Evolutionary conservation across 1,284 basidiomycete genomes (phyloP), one percentile per base, ranked within the genome.

Genomic region (Phellopilus nigrolimitatus): DNA sequence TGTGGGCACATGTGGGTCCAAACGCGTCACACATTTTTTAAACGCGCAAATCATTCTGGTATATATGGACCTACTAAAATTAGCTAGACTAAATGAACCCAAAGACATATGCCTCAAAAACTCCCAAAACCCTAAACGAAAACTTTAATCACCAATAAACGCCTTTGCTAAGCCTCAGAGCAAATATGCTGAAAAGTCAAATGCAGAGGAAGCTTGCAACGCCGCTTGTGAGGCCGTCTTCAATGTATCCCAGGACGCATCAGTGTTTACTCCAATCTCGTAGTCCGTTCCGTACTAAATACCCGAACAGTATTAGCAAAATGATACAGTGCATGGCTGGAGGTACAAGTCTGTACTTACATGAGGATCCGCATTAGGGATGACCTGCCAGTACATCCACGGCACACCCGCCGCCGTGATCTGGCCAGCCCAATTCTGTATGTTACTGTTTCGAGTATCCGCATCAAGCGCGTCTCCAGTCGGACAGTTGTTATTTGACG

Each of bases 401-500:
- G 62, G 59, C 9, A 67, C 51, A 2, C 61, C 60, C 12, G 59
- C 57, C 6, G 55, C 49, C 6, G 58, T 61, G 53, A 72, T 68
- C 15, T 63, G 62, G 9, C 49, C 45, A 8, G 68, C 66, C 47
- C 66, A 70, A 10, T 49, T 56, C 53, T 61, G 39, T 48, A 71
- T 65, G 56, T 68, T 67, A 24, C 34, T 41, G 54, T 66, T 64
- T 28, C 66, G 62, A 15, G 59, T 61, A 27, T 38, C 47, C 3
- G 56, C 51, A 19, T 57, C 49, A 31, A 64, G 61, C 12, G 53
- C 56, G 38, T 34, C 51, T 10, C 63, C 65, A 28, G 41, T 57
- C 7, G 63, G 60, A 47, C 65, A 65, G 57, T 64, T 54, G 46
- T 67, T 66, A 51, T 64, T 63, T 24, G 58, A 61, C 42, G 70